Evolutionary conservation across 202 grass and related monocot species (phyloP), one percentile per base, ranked within the genome.

Genomic region (Zizania palustris): DNA sequence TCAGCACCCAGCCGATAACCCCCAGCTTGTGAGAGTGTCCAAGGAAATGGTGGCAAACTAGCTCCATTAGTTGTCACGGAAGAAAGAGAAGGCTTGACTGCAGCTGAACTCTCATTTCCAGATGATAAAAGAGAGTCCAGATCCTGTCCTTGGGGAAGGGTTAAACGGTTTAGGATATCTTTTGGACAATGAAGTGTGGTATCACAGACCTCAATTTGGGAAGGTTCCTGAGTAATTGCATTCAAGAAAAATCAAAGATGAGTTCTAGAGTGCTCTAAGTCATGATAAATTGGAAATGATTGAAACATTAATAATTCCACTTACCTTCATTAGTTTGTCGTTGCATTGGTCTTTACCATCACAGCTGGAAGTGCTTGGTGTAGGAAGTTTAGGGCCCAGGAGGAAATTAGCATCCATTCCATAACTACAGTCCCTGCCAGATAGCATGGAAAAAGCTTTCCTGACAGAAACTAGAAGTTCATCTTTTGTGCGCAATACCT

Each of bases 21-120:
- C 45, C 80, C 89, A 62, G 69, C 56, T 65, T 90, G 89, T 87
- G 85, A 76, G 11, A 54, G 80, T 69, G 89, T 96, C 96, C 96
- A 96, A 19, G 83, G 59, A 89, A 96, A 92, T 81, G 89, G 83
- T 58, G 96, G 96, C 72, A 99, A 93, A 85, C 83, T 93, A 75
- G 87, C 81, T 82, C 77, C 78, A 76, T 69, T 60, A 76, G 75
- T 84, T 71, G 80, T 71, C 72, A 83, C 64, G 59, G 85, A 70
- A 87, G 84, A 75, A 50, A 78, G 35, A 38, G 42, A 49, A 74
- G 86, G 45, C 45, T 77, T 84, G 51, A 77, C 84, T 82, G 88
- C 33, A 83, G 68, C 65, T 50, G 76, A 79, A 55, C 62, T 72
- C 65, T 84, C 76, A 33, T 63, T 72, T 76, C 78, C 85, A 57